Evolutionary conservation across 2,329 filamentous ascomycete species (phyloP).

Genomic region (Colletotrichum australisinense): DNA sequence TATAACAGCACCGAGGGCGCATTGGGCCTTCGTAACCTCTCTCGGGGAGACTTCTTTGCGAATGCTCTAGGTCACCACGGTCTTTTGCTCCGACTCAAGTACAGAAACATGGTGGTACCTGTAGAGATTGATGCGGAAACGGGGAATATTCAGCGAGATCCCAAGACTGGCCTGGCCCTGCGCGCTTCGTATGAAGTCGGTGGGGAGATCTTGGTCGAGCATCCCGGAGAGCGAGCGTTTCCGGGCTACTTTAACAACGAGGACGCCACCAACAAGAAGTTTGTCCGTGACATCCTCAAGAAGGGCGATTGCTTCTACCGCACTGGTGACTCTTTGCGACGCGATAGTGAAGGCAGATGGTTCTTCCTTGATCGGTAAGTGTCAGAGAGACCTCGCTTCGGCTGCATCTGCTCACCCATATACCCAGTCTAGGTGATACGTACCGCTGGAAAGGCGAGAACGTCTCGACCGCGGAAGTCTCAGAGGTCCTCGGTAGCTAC

Average conservation of each 20-base stretch:
- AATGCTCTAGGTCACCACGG: conserved; percentile 80
- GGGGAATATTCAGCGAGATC: conserved; percentile 73
- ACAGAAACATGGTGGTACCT: conserved; percentile 69
- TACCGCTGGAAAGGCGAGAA: conserved; percentile 82
- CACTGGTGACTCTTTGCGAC: conserved; percentile 73
- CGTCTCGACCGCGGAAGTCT: conserved; percentile 75
- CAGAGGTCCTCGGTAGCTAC: conserved; percentile 70
- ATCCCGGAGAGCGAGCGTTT: conserved; percentile 69
- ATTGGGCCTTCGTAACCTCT: conserved; percentile 70
- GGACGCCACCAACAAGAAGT: conserved; percentile 75
- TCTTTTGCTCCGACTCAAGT: conserved; percentile 63
- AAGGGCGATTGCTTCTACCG: conserved; percentile 78
- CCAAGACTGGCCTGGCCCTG: conserved; percentile 74
- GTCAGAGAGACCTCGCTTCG: neutral
- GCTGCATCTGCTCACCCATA: neutral
- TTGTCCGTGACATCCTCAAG: conserved; percentile 71
- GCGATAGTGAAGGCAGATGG: conserved; percentile 72
- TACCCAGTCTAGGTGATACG: conserved; percentile 72
- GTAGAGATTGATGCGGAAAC: conserved; percentile 77
- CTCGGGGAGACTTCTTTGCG: conserved; percentile 70
- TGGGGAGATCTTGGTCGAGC: conserved; percentile 79
- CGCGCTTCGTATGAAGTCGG: conserved; percentile 74
- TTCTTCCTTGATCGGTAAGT: conserved; percentile 70
- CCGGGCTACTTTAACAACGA: conserved; percentile 78
- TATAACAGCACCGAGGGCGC: conserved; percentile 83